Conservation (phyloP, 805 yeast genomes). For the Kregervanrija fluxuum region DNA sequence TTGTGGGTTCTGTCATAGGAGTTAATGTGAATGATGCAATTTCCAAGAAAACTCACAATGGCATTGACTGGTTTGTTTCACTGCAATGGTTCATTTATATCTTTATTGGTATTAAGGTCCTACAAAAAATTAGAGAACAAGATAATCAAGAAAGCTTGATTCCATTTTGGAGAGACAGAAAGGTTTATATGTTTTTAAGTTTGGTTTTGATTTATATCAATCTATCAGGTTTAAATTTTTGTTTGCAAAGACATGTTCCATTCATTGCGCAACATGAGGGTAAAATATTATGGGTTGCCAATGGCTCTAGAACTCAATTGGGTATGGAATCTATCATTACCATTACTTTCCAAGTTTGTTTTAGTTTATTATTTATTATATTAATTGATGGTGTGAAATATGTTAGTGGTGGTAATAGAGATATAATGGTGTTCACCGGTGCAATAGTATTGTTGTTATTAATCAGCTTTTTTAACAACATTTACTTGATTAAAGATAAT, state of each 20-base stretch:
- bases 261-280: slow-evolving; percentile 48
- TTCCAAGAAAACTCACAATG: not conserved
- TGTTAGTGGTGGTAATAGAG: slow-evolving; percentile 3
- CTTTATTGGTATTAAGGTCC: slow-evolving; percentile 5
- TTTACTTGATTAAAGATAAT: slow-evolving; percentile 39
- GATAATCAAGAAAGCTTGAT: too few relatives aligned
- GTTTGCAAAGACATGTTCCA: slow-evolving; percentile 54
- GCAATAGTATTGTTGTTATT: slow-evolving; percentile 27
- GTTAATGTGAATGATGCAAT: slow-evolving; percentile 4
- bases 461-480: slow-evolving; percentile 37
- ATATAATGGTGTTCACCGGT: slow-evolving; percentile 16
- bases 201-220: slow-evolving; percentile 36
- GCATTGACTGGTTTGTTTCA: slow-evolving; percentile 4
- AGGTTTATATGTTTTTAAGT: slow-evolving; percentile 21
- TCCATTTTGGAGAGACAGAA: slow-evolving; percentile 7
- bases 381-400: slow-evolving; percentile 27
- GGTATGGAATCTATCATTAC: slow-evolving; percentile 59
- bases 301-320: slow-evolving; percentile 62
- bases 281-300: slow-evolving; percentile 43
- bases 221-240: slow-evolving; percentile 59
- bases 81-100: slow-evolving; percentile 5
- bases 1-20: slow-evolving; percentile 2
- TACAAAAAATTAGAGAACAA: slow-evolving; percentile 1
- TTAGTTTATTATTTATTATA: slow-evolving; percentile 35
- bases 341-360: slow-evolving; percentile 39